phyloP scores from a whole-genome alignment of 148 eudicot species.

The Rhododendron williamsianum region DNA sequence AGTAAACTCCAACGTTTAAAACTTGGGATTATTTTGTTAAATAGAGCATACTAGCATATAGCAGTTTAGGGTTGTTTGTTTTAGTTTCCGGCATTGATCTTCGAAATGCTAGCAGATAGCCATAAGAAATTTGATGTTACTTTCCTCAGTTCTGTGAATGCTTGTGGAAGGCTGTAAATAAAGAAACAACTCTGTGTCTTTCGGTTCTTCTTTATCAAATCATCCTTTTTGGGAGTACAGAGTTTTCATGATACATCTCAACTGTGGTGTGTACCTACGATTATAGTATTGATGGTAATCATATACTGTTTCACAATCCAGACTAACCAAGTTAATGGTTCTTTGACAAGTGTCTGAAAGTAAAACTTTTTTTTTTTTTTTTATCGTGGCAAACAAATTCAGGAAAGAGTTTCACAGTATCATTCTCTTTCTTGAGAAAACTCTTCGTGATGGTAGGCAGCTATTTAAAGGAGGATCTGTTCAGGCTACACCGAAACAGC shows the following conservation, averaged over 20 bases:
- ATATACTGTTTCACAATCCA: not conserved
- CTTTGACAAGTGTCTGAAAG: slow-evolving; percentile 4
- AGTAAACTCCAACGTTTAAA: not conserved
- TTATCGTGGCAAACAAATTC: not conserved
- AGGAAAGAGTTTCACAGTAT: slow-evolving; percentile 62
- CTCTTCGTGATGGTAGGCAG: slow-evolving; percentile 68
- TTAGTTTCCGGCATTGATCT: not conserved
- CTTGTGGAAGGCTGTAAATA: not conserved
- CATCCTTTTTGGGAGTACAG: not conserved
- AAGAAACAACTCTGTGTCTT: not conserved
- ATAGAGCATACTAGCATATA: too few species aligned
- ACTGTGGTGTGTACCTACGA: not conserved
- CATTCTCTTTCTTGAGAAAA: slow-evolving; percentile 56
- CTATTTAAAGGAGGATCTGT: slow-evolving; percentile 51
- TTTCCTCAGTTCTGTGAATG: not conserved
- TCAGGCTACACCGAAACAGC: slow-evolving; percentile 37
- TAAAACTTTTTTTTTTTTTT: not conserved
- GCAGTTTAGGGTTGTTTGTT: not conserved
- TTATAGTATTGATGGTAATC: not conserved
- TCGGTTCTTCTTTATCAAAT: not conserved
- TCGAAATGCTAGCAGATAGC: not conserved
- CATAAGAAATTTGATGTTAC: not conserved
- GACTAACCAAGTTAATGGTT: not conserved
- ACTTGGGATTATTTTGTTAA: not conserved
- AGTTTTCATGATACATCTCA: not conserved